Percentiles rank a stretch among this genome's conserved stretches.
Conservation (phyloP, 441 rosid species). For the Arabidopsis hybrid region DNA sequence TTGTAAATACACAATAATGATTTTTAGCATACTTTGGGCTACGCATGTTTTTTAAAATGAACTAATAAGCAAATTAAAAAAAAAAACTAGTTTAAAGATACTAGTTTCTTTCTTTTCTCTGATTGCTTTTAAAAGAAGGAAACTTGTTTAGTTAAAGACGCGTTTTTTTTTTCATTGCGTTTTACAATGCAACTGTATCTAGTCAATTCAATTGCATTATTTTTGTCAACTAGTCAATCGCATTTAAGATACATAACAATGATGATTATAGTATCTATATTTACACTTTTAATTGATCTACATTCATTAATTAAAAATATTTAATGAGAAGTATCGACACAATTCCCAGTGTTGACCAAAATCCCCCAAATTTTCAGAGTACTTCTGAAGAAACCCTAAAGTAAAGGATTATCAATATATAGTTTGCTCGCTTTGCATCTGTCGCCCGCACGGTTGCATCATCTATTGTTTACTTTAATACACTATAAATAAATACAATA, state of each 20-base stretch:
- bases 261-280: conserved; percentile 33
- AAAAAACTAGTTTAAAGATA: no score
- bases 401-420: conserved; percentile 18
- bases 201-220: conserved; percentile 41
- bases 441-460: conserved; percentile 46
- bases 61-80: no score
- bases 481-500: not conserved
- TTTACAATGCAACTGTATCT: conserved; percentile 40
- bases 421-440: conserved; percentile 20
- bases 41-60: no score
- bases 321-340: conserved; percentile 43
- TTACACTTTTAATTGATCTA: conserved; percentile 23
- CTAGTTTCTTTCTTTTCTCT: not conserved
- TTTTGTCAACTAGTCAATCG: conserved; percentile 39
- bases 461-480: not conserved
- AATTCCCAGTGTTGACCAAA: conserved; percentile 60
- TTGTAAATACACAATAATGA: no score
- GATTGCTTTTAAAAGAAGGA: conserved; percentile 35
- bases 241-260: conserved; percentile 43
- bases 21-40: no score
- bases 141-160: conserved; percentile 24
- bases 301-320: conserved; percentile 22
- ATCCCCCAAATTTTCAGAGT: conserved; percentile 42
- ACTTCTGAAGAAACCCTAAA: conserved; percentile 45
- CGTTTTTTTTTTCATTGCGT: conserved; percentile 16